Evolutionary conservation across 2,329 filamentous ascomycete genomes (phyloP).

Genomic region (Xylaria sp.): DNA sequence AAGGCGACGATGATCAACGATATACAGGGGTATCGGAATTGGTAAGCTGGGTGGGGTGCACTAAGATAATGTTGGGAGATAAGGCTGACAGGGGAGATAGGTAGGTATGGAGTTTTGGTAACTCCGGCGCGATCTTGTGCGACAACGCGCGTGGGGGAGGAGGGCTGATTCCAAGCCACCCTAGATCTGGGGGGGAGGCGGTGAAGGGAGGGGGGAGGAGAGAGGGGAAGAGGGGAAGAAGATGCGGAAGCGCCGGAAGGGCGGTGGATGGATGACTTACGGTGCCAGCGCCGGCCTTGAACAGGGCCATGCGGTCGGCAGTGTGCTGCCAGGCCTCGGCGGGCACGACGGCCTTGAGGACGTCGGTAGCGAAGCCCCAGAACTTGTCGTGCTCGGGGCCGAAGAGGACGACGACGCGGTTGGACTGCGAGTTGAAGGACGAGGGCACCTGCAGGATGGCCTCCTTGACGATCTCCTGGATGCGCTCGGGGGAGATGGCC

Average conservation of each 20-base stretch:
- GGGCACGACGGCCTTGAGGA: slow-evolving; percentile 70
- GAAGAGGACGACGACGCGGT: slow-evolving; percentile 77
- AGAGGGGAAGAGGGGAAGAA: slow-evolving; percentile 1
- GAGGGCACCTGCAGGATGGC: slow-evolving; percentile 72
- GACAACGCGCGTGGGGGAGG: background rate
- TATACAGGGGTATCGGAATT: too few relatives aligned
- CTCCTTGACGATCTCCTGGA: slow-evolving; percentile 67
- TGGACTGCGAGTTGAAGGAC: slow-evolving; percentile 87
- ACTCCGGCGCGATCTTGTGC: background rate
- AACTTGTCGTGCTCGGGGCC: slow-evolving; percentile 84
- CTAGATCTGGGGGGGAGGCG: too few relatives aligned
- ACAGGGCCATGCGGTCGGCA: slow-evolving; percentile 48
- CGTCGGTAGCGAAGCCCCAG: slow-evolving; percentile 73
- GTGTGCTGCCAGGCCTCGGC: slow-evolving; percentile 62
- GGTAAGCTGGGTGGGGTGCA: too few relatives aligned
- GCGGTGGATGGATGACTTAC: slow-evolving; percentile 48
- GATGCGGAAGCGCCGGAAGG: background rate
- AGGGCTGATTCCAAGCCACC: too few relatives aligned
- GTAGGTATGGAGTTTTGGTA: background rate
- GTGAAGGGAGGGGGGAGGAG: background rate
- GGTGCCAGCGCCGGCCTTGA: slow-evolving; percentile 75
- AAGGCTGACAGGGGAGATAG: background rate
- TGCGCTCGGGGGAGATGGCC: slow-evolving; percentile 57
- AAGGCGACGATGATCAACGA: too few relatives aligned
- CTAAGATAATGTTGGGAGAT: background rate